A percentile compares a stretch with the other conserved stretches of the same genome.
Conservation (phyloP, 2,329 filamentous ascomycete genomes). For the Aphanocladium album region DNA sequence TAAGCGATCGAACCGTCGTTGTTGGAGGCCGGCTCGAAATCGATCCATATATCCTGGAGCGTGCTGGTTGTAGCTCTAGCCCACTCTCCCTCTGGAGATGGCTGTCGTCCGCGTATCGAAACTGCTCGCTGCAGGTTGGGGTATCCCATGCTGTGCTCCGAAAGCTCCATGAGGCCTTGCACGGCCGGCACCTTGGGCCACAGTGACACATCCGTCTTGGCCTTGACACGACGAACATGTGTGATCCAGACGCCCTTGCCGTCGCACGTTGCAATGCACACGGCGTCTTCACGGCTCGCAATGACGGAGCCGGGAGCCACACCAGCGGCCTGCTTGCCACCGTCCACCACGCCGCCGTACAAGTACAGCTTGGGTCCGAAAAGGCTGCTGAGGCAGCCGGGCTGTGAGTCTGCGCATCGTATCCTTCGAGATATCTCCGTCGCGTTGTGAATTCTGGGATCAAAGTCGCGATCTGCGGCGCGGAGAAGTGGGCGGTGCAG, state of each 20-base stretch:
- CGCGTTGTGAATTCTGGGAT: conserved; percentile 28
- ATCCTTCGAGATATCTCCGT: conserved; percentile 37
- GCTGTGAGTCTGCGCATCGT: conserved; percentile 37
- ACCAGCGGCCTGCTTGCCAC: conserved; percentile 15
- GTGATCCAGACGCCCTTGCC: conserved; percentile 37
- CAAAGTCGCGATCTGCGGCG: conserved; percentile 33
- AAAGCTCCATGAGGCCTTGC: conserved; percentile 27
- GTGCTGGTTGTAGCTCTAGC: conserved; percentile 24
- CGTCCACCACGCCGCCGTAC: conserved; percentile 37
- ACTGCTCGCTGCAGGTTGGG: conserved; percentile 19
- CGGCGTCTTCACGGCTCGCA: conserved; percentile 30
- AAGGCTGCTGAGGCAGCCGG: conserved; percentile 32
- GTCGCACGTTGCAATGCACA: conserved; percentile 34
- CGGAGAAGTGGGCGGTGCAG: conserved; percentile 34
- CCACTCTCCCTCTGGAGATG: conserved; percentile 23
- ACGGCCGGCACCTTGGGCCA: conserved; percentile 38
- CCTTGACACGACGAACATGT: conserved; percentile 33
- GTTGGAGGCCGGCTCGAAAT: conserved; percentile 23
- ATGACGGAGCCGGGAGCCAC: conserved; percentile 24
- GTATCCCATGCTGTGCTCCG: conserved; percentile 20
- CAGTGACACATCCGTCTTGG: conserved; percentile 30
- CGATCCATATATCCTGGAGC: conserved; percentile 36
- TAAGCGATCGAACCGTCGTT: conserved; percentile 27
- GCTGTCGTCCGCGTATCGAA: conserved; percentile 12
- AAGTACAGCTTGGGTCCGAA: conserved; percentile 34